Evolutionary conservation across 805 yeast species (phyloP).

Genomic region (Cyberlindnera americana): DNA sequence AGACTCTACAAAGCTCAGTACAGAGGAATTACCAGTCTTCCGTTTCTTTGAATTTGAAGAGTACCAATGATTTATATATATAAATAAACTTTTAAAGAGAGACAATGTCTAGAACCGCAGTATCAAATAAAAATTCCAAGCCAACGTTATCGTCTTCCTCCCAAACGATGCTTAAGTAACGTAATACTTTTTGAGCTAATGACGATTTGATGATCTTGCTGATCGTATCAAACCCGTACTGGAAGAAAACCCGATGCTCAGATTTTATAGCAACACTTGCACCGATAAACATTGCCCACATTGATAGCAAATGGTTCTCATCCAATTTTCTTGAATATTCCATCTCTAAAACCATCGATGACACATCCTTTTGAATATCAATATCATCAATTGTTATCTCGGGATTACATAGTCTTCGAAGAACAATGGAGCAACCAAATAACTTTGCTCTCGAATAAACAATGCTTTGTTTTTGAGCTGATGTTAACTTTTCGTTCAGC

Average conservation of each 20-base stretch:
- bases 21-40: constrained; percentile 35
- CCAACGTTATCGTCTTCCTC: constrained; percentile 21
- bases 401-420: constrained; percentile 17
- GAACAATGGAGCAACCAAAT: constrained; percentile 17
- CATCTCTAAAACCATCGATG: constrained; percentile 13
- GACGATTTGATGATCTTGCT: constrained; percentile 19
- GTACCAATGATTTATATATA: constrained; percentile 8
- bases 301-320: constrained; percentile 12
- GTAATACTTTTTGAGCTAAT: constrained; percentile 21
- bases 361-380: constrained; percentile 14
- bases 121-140: constrained; percentile 26
- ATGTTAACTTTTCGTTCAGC: constrained; percentile 1
- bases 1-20: constrained; percentile 19
- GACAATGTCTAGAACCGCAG: constrained; percentile 25
- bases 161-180: constrained; percentile 26
- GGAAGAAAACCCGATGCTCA: constrained; percentile 16
- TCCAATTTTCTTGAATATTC: constrained; percentile 9
- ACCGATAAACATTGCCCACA: constrained; percentile 26
- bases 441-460: constrained; percentile 17
- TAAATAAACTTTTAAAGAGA: constrained; percentile 8
- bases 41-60: constrained; percentile 26
- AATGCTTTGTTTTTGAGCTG: constrained; percentile 17
- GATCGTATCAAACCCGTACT: constrained; percentile 12
- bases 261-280: constrained; percentile 18
- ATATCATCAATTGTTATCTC: constrained; percentile 11